Conservation (phyloP, 1,284 basidiomycete species). For the Malassezia psittaci region DNA sequence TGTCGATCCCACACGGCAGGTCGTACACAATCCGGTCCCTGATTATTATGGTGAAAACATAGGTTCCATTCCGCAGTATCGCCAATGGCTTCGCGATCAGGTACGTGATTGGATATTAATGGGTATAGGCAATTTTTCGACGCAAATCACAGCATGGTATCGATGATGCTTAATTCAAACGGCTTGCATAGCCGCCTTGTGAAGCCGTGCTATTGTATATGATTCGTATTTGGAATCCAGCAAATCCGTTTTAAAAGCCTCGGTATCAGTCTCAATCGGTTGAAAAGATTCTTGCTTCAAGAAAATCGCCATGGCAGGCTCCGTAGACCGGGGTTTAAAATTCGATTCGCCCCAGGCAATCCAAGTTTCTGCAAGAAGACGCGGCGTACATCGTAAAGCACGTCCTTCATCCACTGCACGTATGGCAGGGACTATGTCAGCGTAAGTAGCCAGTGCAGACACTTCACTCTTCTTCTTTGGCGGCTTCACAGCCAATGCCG, state of each 20-base stretch:
- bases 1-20: conserved; percentile 36
- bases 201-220: conserved; percentile 9
- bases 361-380: conserved; percentile 31
- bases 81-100: conserved; percentile 45
- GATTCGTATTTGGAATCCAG: conserved; percentile 14
- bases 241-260: neutral
- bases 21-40: conserved; percentile 41
- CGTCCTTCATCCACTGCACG: conserved; percentile 27
- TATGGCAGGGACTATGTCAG: conserved; percentile 25
- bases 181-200: conserved; percentile 1
- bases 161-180: conserved; percentile 18
- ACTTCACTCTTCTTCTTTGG: conserved; percentile 28
- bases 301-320: neutral
- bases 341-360: conserved; percentile 29
- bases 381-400: conserved; percentile 28
- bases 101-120: conserved; percentile 8
- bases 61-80: conserved; percentile 36
- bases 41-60: conserved; percentile 46
- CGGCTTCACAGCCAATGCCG: conserved; percentile 20
- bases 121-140: conserved; percentile 27
- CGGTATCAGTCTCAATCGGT: neutral
- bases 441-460: conserved; percentile 29
- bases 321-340: neutral
- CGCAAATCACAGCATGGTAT: conserved; percentile 41
- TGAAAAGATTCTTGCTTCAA: neutral